Evolutionary conservation across 164 flowering plant genomes (phyloP), one percentile per base, ranked within the genome.

Genomic region (Berberis thunbergii): DNA sequence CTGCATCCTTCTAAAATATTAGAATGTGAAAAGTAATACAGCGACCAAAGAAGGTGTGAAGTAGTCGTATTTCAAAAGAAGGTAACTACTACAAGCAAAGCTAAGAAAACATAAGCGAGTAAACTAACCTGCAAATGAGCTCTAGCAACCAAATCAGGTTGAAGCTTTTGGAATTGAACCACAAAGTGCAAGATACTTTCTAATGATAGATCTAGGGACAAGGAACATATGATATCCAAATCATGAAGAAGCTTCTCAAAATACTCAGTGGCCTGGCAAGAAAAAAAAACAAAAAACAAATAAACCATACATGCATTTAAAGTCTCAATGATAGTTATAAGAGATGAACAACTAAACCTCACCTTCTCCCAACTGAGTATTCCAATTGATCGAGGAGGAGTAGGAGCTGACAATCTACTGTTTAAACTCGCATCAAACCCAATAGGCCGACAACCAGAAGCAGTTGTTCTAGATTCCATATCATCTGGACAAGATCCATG

Each of bases 81-180:
- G n/a, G n/a, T 10, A 48, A 7, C 10, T 6, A 48, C 50, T 52
- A 1, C 54, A 52, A 3, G 54, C 3, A 52, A 26, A 26, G 11
- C 54, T 10, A 10, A 52, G n/a, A 52, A 26, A 52, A 26, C 26
- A 26, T 26, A 52, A 52, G 54, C 3, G 41, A 57, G 8, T 38
- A 43, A 64, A 61, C 70, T 56, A 68, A 94, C 99, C 96, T 94
- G 99, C 56, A 94, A 80, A 83, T 82, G 85, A 75, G 94, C 86
- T 83, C 99, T 89, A 70, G 97, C 87, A 74, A 94, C 96, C 78
- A 94, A 78, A 83, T 87, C 97, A 64, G 97, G 99, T 65, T 87
- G 83, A 64, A 77, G 72, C 71, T 85, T 94, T 61, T 89, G 99
- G 64, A 94, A 91, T 49, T 81, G 83, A 71, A 82, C 88, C 70